Evolutionary conservation across 2,329 filamentous ascomycete species (phyloP).

Genomic region (Fusarium tuaranense): DNA sequence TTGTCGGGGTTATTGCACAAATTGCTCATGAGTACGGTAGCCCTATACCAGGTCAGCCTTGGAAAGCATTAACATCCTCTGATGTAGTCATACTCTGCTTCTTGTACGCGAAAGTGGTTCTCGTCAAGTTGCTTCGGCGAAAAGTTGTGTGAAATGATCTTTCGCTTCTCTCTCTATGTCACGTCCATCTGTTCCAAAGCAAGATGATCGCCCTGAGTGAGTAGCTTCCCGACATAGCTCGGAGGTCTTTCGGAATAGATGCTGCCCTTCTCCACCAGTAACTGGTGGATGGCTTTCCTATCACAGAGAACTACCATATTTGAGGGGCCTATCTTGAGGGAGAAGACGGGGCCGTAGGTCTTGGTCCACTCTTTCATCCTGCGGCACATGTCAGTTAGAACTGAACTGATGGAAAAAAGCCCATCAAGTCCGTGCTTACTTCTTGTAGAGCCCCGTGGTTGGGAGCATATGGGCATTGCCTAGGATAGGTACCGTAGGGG

Average conservation of each 20-base stretch:
- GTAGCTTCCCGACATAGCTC: neutral
- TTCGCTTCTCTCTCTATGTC: neutral
- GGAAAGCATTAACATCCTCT: fast-evolving
- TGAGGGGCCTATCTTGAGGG: neutral
- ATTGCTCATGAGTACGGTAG: neutral
- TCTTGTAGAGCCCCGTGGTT: neutral
- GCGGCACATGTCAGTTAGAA: neutral
- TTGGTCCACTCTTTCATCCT: neutral
- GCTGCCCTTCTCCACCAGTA: neutral
- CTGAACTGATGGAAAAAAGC: neutral
- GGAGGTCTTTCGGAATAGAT: neutral
- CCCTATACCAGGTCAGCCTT: neutral
- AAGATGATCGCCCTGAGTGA: neutral
- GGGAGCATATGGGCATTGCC: neutral
- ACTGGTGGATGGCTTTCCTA: neutral
- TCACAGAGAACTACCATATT: neutral
- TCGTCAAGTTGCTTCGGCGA: neutral
- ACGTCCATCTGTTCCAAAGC: neutral
- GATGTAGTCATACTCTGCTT: neutral
- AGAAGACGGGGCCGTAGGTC: neutral
- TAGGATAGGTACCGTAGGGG: neutral
- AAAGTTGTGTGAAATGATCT: neutral
- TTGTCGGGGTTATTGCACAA: neutral
- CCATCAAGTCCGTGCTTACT: neutral
- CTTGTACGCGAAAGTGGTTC: neutral